These are phyloP conservation scores for Lipomyces anomalus DNA, from an alignment of 805 yeast genomes.

Conservation along the genomic window DNA sequence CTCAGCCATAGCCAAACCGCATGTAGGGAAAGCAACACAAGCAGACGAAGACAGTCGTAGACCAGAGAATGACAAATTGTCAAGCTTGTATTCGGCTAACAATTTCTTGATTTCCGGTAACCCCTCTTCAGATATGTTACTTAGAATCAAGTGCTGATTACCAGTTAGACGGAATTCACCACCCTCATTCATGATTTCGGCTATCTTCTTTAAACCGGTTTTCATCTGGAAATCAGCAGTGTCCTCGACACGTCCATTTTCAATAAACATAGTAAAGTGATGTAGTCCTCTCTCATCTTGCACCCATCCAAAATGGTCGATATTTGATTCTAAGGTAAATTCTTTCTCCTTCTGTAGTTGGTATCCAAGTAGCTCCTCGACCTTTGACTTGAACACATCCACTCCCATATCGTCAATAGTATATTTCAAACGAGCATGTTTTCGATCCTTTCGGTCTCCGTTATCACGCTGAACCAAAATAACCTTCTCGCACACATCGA, in stretches of 20 bases:
- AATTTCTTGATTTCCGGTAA: conserved; percentile 56
- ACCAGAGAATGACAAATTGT: conserved; percentile 75
- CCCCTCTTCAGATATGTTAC: conserved; percentile 66
- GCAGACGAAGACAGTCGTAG: conserved; percentile 88
- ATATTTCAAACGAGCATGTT: conserved; percentile 95
- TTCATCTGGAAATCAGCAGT: conserved; percentile 86
- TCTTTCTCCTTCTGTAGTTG: conserved; percentile 64
- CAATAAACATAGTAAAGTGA: conserved; percentile 91
- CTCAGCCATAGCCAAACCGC: conserved; percentile 99
- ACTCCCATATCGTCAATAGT: conserved; percentile 93
- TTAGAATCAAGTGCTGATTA: conserved; percentile 83
- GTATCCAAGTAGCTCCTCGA: conserved; percentile 77
- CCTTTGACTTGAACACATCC: conserved; percentile 69
- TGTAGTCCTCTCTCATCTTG: conserved; percentile 52
- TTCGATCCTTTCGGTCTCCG: conserved; percentile 94
- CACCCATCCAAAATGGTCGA: conserved; percentile 91
- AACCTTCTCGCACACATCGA: conserved; percentile 78
- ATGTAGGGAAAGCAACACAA: conserved; percentile 97
- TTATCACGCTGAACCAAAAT: conserved; percentile 91
- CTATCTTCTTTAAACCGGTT: conserved; percentile 75
- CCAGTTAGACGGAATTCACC: conserved; percentile 93
- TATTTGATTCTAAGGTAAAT: conserved; percentile 76
- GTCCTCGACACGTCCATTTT: conserved; percentile 94
- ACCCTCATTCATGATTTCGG: conserved; percentile 57
- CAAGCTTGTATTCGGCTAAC: conserved; percentile 69